Evolutionary conservation across 306 rosid genomes (phyloP), one percentile per base, ranked within the genome.

Genomic region (Amphicarpaea edgeworthii): DNA sequence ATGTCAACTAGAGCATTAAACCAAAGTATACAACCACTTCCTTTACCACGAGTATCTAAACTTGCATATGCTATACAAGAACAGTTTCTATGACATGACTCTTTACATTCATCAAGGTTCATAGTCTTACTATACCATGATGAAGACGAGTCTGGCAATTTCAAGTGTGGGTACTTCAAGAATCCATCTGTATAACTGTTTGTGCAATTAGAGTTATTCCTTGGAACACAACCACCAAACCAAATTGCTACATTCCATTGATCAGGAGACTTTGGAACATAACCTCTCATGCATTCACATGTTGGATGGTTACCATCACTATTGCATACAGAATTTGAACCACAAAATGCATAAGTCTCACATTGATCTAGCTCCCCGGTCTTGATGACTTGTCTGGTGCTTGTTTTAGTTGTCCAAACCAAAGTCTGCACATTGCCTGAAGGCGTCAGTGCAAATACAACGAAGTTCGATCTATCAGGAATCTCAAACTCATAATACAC

Each of bases 401-500:
- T 7, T 20, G 23, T 43, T 23, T 45, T 7, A 6, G 57, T 45
- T 24, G 57, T 67, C 72, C 57, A 67, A 45, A 3, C 19, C 0
- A 23, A 23, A 43, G 0, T 3, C 37, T 23, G 72, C 1, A 1
- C 16, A 12, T 0, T 0, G 17, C 78, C 78, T 6, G 58, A 62
- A 38, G 83, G 58, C 40, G 3, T 40, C 72, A 19, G 8, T 78
- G 3, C 11, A 3, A 0, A 10, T 70, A 37, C 12, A 4, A 32
- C 1, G 55, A 70, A 60, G 40, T 23, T 2, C 3, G 71, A 59
- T 6, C 23, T 60, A 24, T 34, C 57, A 23, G 34, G 8, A 3
- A 59, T 34, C 12, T 47, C 64, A 6, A 34, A 32, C 65, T 69
- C 55, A 47, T 58, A 70, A 47, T 69, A 78, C 21, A 64, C 55